Evolutionary conservation across 73 alveolate species (phyloP).

Genomic region (Durusdinium trenchii): DNA sequence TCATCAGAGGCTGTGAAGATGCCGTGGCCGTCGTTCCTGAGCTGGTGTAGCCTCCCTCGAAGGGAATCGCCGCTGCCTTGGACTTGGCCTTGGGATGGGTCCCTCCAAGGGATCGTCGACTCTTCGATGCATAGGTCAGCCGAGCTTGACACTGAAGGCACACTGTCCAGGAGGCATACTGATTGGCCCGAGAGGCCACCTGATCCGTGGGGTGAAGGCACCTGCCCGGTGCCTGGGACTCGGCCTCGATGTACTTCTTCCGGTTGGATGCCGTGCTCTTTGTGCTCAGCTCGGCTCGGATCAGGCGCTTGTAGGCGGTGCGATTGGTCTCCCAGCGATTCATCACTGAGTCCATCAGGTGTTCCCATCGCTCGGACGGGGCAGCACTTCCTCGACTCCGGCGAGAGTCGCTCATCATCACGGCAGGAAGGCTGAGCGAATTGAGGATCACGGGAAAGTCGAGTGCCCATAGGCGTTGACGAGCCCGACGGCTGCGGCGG

Average conservation of each 20-base stretch:
- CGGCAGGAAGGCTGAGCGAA: neutral
- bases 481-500: too few species aligned
- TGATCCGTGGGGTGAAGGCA: conserved; percentile 11
- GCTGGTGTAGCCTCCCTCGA: too few species aligned
- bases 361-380: neutral
- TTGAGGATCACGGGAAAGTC: neutral
- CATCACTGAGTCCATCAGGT: neutral
- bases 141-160: conserved; percentile 12
- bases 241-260: neutral
- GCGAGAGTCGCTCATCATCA: neutral
- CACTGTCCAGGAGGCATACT: conserved; percentile 36
- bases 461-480: too few species aligned
- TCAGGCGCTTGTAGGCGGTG: neutral
- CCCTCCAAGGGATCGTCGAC: neutral
- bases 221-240: neutral
- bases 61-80: neutral
- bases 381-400: neutral
- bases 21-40: neutral
- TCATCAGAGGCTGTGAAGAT: neutral
- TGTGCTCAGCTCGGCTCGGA: neutral
- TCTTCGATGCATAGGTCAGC: neutral
- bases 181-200: neutral
- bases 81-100: neutral
- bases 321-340: neutral
- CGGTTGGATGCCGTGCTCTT: neutral